Evolutionary conservation across 2,329 filamentous ascomycete genomes (phyloP).

Genomic region (Botryosphaeria agaves): DNA sequence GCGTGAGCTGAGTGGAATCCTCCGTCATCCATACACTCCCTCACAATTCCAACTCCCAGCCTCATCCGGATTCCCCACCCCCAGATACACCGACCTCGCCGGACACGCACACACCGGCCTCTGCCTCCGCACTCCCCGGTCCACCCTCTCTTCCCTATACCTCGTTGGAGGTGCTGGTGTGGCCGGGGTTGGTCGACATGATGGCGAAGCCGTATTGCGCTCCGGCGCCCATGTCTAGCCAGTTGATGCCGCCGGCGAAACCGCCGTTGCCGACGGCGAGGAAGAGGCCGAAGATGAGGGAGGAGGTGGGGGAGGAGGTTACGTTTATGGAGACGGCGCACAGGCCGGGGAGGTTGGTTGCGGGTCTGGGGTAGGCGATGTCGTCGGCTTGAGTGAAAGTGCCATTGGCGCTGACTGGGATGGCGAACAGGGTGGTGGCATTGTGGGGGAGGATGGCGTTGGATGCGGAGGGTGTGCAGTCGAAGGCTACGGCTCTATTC

Average conservation of each 20-base stretch:
- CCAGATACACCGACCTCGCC: slow-evolving; percentile 11
- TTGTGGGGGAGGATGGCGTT: slow-evolving; percentile 15
- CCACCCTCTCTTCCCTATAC: slow-evolving; percentile 13
- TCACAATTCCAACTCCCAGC: slow-evolving; percentile 13
- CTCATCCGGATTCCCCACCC: slow-evolving; percentile 11
- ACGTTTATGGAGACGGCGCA: slow-evolving; percentile 21
- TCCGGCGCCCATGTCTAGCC: not conserved
- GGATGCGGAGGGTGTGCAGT: slow-evolving; percentile 17
- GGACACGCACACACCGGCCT: slow-evolving; percentile 18
- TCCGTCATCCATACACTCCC: not conserved
- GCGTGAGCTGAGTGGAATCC: no score
- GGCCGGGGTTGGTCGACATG: slow-evolving; percentile 28
- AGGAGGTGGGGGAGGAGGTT: slow-evolving; percentile 15
- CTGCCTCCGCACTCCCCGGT: slow-evolving; percentile 15
- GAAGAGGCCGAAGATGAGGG: slow-evolving; percentile 21
- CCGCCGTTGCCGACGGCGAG: slow-evolving; percentile 27
- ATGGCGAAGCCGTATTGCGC: slow-evolving; percentile 1
- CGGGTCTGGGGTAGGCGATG: slow-evolving; percentile 22
- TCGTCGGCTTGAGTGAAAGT: slow-evolving; percentile 20
- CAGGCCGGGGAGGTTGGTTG: slow-evolving; percentile 18
- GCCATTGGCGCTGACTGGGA: slow-evolving; percentile 13
- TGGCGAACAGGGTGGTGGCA: slow-evolving; percentile 19
- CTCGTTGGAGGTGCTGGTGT: slow-evolving; percentile 22
- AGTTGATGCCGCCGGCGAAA: slow-evolving; percentile 10
- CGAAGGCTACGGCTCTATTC: not conserved